Conservation (phyloP, 2,329 filamentous ascomycete genomes). For the Chlorencoelia australis region DNA sequence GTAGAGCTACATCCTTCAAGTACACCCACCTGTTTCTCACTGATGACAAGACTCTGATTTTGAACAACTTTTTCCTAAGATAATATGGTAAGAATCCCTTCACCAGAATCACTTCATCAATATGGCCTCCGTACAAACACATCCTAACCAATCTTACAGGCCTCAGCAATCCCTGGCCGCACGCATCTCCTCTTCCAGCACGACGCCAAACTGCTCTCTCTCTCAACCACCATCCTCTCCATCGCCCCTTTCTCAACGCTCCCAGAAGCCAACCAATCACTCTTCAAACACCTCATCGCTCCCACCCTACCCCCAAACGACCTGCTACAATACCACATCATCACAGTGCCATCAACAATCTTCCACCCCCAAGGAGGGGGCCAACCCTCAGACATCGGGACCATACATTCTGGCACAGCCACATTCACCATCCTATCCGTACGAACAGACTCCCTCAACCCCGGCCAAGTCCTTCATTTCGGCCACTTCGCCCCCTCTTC, state of each 20-base stretch:
- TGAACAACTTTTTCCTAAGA: too few relatives aligned
- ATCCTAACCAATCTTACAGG: too few relatives aligned
- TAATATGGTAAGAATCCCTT: too few relatives aligned
- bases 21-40: too few relatives aligned
- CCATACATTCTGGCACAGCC: constrained; percentile 32
- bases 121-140: too few relatives aligned
- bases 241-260: constrained; percentile 14
- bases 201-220: constrained; percentile 8
- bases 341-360: constrained; percentile 56
- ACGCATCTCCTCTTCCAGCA: constrained; percentile 13
- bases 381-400: constrained; percentile 58
- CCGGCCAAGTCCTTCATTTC: constrained; percentile 54
- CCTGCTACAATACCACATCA: constrained; percentile 43
- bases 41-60: too few relatives aligned
- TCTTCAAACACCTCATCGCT: constrained; percentile 48
- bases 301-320: too few relatives aligned
- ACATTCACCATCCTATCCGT: constrained; percentile 46
- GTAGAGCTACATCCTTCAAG: too few relatives aligned
- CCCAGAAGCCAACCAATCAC: constrained; percentile 20
- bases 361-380: constrained; percentile 70
- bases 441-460: constrained; percentile 39
- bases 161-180: too few relatives aligned
- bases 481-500: constrained; percentile 51
- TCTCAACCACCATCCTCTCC: constrained; percentile 10
- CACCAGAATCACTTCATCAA: too few relatives aligned